Evolutionary conservation across 1,284 basidiomycete genomes (phyloP).

Genomic region (Lignosus rhinocerotis): DNA sequence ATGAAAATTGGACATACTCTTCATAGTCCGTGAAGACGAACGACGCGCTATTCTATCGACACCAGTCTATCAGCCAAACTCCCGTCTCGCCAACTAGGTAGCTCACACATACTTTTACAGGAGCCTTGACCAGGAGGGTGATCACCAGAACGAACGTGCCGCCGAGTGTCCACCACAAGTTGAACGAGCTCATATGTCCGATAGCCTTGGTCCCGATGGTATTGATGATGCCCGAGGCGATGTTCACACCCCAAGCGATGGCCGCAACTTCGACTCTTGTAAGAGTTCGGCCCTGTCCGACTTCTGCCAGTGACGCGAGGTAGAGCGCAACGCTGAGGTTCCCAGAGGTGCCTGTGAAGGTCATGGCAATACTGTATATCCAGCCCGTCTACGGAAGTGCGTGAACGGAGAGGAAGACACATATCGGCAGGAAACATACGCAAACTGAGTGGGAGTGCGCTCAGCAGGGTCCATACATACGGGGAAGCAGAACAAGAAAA

Average conservation of each 20-base stretch:
- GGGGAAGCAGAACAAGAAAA: not conserved
- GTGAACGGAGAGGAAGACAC: not conserved
- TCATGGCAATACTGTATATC: conserved; percentile 64
- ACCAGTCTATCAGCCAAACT: not conserved
- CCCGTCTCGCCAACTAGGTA: not conserved
- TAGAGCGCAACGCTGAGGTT: conserved; percentile 59
- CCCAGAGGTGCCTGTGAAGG: conserved; percentile 60
- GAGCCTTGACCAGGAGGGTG: conserved; percentile 55
- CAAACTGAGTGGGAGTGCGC: conserved; percentile 19
- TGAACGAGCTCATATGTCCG: conserved; percentile 55
- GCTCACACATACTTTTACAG: conserved; percentile 43
- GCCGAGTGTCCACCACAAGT: conserved; percentile 63
- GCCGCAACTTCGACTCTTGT: conserved; percentile 52
- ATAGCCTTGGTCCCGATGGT: conserved; percentile 58
- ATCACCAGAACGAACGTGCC: conserved; percentile 61
- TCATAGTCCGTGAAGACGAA: conserved; percentile 63
- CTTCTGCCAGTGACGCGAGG: conserved; percentile 54
- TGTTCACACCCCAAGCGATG: conserved; percentile 60
- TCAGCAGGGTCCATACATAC: not conserved
- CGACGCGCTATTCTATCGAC: conserved; percentile 45
- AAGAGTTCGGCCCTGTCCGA: conserved; percentile 46
- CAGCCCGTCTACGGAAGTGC: conserved; percentile 48
- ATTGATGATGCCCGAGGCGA: conserved; percentile 52
- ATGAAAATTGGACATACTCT: conserved; percentile 39
- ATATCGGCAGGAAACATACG: conserved; percentile 17